Base-by-base conservation (phyloP, 257 asterid species). In the Vinca minor region DNA sequence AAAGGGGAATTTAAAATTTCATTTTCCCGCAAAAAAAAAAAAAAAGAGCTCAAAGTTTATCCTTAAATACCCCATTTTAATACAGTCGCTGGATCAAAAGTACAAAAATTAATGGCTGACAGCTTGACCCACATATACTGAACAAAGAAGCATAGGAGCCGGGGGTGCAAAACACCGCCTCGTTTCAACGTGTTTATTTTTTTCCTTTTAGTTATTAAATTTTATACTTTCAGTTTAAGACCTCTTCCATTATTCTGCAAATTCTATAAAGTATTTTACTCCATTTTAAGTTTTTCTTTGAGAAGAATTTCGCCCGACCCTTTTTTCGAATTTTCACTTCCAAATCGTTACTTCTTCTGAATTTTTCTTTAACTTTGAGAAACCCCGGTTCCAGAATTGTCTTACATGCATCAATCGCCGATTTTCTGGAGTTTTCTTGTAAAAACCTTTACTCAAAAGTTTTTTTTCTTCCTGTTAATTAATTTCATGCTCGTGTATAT, bases 171-270 rank as follows among this genome's bases (percentile, higher is more conserved):
- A 34, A 34, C 38, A 34, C 3, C 38, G 38, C 38, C 38, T 34
- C 7, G 38, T 7, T 34, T 34, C 50, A 23, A 29, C 73, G 66
- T 52, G 41, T 63, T 20, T 46, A 44, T 58, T 55, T 31, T 62
- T 38, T 69, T 69, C 57, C 71, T n/a, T 64, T 74, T 67, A 4
- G 8, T 69, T 77, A 72, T 77, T 71, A 64, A 67, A 12, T 12
- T 72, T 54, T 14, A 20, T 17, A 59, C 18, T 39, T 21, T 39
- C 21, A 36, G 32, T n/a, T 34, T 34, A 34, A 34, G n/a, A 48
- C 35, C 42, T 20, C 9, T 6, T 36, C n/a, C 71, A 4, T 1
- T 47, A 9, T 35, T 36, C 23, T 32, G 36, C 71, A 35, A 59
- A 35, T 18, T 25, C 44, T 9, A 0, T 6, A 46, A 49, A 34